Conservation (phyloP, 106 monocot species). For the Platanthera guangdongensis region DNA sequence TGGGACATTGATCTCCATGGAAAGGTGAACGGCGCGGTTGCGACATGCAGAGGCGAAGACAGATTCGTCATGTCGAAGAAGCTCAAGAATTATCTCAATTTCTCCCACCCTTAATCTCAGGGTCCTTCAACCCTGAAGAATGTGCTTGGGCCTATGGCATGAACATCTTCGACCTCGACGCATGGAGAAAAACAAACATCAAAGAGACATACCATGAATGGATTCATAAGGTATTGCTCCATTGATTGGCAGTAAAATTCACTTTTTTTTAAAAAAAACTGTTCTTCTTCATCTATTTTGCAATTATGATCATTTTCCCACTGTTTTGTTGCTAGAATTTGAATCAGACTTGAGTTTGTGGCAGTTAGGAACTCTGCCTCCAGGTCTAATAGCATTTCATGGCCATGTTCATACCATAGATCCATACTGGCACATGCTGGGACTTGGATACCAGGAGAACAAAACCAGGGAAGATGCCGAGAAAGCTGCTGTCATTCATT, state of each 20-base stretch:
- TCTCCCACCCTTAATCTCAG: slow-evolving; percentile 33
- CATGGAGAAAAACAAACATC: slow-evolving; percentile 38
- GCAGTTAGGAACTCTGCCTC: slow-evolving; percentile 81
- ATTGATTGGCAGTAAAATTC: no score
- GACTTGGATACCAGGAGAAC: slow-evolving; percentile 80
- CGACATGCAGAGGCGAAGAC: slow-evolving; percentile 32
- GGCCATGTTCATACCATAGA: slow-evolving; percentile 63
- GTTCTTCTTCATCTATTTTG: not conserved
- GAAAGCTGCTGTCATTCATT: slow-evolving; percentile 70
- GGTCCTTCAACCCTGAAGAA: slow-evolving; percentile 24
- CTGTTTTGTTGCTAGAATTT: slow-evolving; percentile 37
- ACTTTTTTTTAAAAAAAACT: no score
- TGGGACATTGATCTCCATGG: slow-evolving; percentile 44
- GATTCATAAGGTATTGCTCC: slow-evolving; percentile 45
- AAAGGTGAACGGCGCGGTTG: slow-evolving; percentile 38
- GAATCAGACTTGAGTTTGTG: slow-evolving; percentile 69
- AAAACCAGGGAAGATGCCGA: slow-evolving; percentile 29
- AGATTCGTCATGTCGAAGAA: slow-evolving; percentile 40
- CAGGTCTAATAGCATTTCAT: slow-evolving; percentile 72
- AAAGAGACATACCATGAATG: slow-evolving; percentile 51
- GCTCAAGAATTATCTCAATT: slow-evolving; percentile 35
- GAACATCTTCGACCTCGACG: slow-evolving; percentile 38
- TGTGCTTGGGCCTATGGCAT: slow-evolving; percentile 49
- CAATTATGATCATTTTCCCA: not conserved
- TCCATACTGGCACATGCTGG: slow-evolving; percentile 80